Base-by-base conservation (phyloP, 75 land plant species). In the Sequoia sempervirens region DNA sequence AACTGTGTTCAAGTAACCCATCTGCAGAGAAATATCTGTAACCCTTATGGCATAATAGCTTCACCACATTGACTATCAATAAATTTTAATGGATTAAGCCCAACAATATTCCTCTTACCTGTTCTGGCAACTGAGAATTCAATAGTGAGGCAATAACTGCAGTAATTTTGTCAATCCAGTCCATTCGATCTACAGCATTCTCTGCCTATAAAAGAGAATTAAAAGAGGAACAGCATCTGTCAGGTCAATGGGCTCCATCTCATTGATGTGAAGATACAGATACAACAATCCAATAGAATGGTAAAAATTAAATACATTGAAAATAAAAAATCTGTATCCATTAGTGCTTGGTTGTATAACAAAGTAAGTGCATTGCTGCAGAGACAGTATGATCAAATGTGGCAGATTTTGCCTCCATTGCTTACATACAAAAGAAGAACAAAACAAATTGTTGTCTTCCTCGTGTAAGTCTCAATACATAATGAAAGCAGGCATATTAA, bases 131-230 rank as follows among this genome's bases (percentile, higher is more conserved):
- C 75, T 92, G 92, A 86, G 94, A 92, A 85, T 90, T 93, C 79
- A 98, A 88, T 70, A 98, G 94, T 23, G 98, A 94, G 41, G 98
- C 84, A 83, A 93, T 96, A 45, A 91, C 99, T 84, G 95, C 99
- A n/a, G 90, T 94, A 23, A 98, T 95, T 86, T 98, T 98, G 81
- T 93, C 95, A 72, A 96, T 89, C 99, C 99, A 98, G 76, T 98
- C 99, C 90, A 91, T 93, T 84, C 97, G 90, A 69, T 98, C 99
- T 53, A 92, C 90, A 53, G 80, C 97, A 88, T 87, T 96, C 86
- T 98, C 99, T 82, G 99, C 99, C 99, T 98, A 86, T 41, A 52
- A 72, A 87, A 50, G n/a, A 61, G 32, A 80, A 80, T 40, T n/a
- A 12, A 45, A 45, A 78, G 45, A 78, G 20, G 30, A 43, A 78